These are phyloP conservation scores for Fusarium concolor DNA, from an alignment of 2,329 filamentous ascomycete genomes.

Conservation along the genomic window DNA sequence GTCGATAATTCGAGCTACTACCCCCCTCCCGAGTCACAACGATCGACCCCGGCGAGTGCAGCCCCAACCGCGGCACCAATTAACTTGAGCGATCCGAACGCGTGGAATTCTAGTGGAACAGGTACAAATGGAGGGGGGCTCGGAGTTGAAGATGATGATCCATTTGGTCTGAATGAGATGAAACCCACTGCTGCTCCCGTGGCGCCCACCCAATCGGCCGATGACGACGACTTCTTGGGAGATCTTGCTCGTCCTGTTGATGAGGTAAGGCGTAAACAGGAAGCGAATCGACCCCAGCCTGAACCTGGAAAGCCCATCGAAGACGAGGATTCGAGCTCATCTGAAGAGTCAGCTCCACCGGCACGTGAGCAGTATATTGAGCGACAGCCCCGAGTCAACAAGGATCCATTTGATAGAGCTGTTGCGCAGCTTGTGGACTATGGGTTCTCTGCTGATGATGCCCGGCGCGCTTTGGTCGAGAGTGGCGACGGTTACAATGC, in stretches of 20 bases:
- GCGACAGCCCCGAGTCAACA: slow-evolving; percentile 42
- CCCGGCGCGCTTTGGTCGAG: slow-evolving; percentile 81
- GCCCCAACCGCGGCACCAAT: slow-evolving; percentile 50
- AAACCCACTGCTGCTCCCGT: slow-evolving; percentile 55
- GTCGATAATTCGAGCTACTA: slow-evolving; percentile 75
- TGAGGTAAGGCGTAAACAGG: slow-evolving; percentile 65
- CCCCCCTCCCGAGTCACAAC: slow-evolving; percentile 58
- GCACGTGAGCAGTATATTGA: slow-evolving; percentile 38
- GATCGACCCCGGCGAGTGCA: slow-evolving; percentile 59
- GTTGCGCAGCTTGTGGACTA: slow-evolving; percentile 93
- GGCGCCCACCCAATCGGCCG: slow-evolving; percentile 49
- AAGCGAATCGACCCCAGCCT: slow-evolving; percentile 55
- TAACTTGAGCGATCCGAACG: slow-evolving; percentile 65
- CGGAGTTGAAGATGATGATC: slow-evolving; percentile 82
- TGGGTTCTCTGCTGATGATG: slow-evolving; percentile 88
- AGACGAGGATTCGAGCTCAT: slow-evolving; percentile 59
- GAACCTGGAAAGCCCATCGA: slow-evolving; percentile 69
- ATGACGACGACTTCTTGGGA: slow-evolving; percentile 74
- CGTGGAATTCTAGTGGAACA: slow-evolving; percentile 58
- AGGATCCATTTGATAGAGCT: slow-evolving; percentile 74
- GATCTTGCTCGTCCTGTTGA: slow-evolving; percentile 74
- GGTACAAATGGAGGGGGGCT: slow-evolving; percentile 53
- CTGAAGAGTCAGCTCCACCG: slow-evolving; percentile 54
- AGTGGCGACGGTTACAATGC: slow-evolving; percentile 84
- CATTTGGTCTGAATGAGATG: slow-evolving; percentile 81